Evolutionary conservation across 192 early-diverging fungal genomes (phyloP), one percentile per base, ranked within the genome.

Genomic region (Linnemannia exigua): DNA sequence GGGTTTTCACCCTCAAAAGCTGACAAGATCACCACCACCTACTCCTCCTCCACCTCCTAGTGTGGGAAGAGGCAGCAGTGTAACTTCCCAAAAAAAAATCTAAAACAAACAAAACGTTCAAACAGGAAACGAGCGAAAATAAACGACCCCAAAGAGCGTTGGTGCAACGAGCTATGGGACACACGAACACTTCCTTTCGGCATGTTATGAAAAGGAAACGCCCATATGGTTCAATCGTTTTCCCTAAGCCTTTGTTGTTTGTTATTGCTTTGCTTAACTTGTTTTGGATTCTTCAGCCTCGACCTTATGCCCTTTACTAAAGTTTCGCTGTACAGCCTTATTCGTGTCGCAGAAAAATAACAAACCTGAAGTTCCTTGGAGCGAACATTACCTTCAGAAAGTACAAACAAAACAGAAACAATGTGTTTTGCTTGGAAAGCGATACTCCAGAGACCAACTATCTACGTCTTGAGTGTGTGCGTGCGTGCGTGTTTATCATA

Each of bases 321-420:
- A 15, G 12, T 0, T 31, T 31, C 12, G 12, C 22, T 63, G 25
- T 28, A 28, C 20, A 61, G n/a, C 15, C 25, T 61, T 28, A 9
- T 61, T 61, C 25, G 22, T 61, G 41, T 9, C 41, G 41, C 41
- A 6, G 5, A 44, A 9, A 25, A n/a, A 61, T 25, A 31, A 22
- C 54, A 28, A 61, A 14, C 54, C 54, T 61, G 54, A 61, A 61
- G 54, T 61, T 61, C 54, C 52, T 61, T 61, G 54, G 6, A 61
- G 25, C n/a, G 54, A 61, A 12, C 54, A 12, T 61, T 51, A 15
- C 17, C 48, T 50, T 50, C 2, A 9, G 11, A 14, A 8, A 3
- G 0, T 47, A 15, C 46, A 47, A 47, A 52, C 20, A 51, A 1
- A 51, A 51, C 0, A 19, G 0, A 52, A 52, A n/a, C n/a, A n/a